These are phyloP conservation scores for grape (Vitis vinifera) DNA, from an alignment of 164 flowering plant species.

Conservation along the genomic window ASM3070453v1 NC_081808.1:2020001-2020500, in stretches of 20 bases:
- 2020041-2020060: slow-evolving; percentile 71
- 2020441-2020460: no score
- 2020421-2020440: no score
- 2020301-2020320: not conserved
- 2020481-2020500: no score
- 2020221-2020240: slow-evolving; percentile 64
- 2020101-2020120: not conserved
- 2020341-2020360: no score
- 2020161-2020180: slow-evolving; percentile 85
- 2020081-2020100: not conserved
- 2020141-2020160: slow-evolving; percentile 27
- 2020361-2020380: no score
- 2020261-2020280: slow-evolving; percentile 68
- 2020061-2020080: slow-evolving; percentile 40
- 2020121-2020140: not conserved
- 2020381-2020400: no score
- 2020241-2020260: slow-evolving; percentile 77
- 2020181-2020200: slow-evolving; percentile 76
- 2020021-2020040: slow-evolving; percentile 89
- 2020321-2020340: not conserved
- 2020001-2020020: slow-evolving; percentile 83
- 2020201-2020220: slow-evolving; percentile 66
- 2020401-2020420: no score
- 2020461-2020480: no score
- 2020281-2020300: slow-evolving; percentile 2